Conservation (phyloP, 805 yeast species). For the Starmerella bombi region DNA sequence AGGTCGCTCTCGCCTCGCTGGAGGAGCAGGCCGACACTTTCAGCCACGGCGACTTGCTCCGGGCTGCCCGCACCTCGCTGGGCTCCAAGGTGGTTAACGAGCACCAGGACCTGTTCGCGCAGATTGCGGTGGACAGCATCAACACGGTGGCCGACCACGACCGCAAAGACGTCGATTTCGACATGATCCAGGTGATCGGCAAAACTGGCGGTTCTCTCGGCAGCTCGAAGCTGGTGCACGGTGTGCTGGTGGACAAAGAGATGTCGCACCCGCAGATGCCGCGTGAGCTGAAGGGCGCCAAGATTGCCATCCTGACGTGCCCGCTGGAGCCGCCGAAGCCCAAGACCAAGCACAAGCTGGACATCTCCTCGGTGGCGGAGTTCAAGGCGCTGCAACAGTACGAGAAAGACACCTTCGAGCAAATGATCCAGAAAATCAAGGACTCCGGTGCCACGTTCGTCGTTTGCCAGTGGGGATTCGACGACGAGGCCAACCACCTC, state of each 20-base stretch:
- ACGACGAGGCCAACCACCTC: constrained; percentile 94
- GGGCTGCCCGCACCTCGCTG: constrained; percentile 86
- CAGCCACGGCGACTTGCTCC: constrained; percentile 41
- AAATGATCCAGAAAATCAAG: constrained; percentile 80
- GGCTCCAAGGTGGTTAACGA: constrained; percentile 95
- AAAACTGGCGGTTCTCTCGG: constrained; percentile 89
- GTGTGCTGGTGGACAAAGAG: constrained; percentile 90
- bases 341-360: constrained; percentile 93
- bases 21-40: constrained; percentile 64
- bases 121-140: constrained; percentile 95
- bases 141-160: constrained; percentile 81
- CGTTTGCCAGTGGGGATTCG: constrained; percentile 99
- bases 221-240: constrained; percentile 73
- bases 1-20: constrained; percentile 66
- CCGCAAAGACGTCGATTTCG: constrained; percentile 93
- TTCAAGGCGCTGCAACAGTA: constrained; percentile 80
- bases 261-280: constrained; percentile 99
- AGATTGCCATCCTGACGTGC: constrained; percentile 89
- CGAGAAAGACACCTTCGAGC: constrained; percentile 79
- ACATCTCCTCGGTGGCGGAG: constrained; percentile 87
- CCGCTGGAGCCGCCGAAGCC: constrained; percentile 99
- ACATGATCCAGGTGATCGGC: constrained; percentile 86
- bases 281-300: constrained; percentile 59
- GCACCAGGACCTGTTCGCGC: constrained; percentile 82
- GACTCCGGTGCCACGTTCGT: constrained; percentile 89